These are phyloP conservation scores for Mycena rebaudengoi DNA, from an alignment of 768 basidiomycete species.

Conservation along the genomic window DNA sequence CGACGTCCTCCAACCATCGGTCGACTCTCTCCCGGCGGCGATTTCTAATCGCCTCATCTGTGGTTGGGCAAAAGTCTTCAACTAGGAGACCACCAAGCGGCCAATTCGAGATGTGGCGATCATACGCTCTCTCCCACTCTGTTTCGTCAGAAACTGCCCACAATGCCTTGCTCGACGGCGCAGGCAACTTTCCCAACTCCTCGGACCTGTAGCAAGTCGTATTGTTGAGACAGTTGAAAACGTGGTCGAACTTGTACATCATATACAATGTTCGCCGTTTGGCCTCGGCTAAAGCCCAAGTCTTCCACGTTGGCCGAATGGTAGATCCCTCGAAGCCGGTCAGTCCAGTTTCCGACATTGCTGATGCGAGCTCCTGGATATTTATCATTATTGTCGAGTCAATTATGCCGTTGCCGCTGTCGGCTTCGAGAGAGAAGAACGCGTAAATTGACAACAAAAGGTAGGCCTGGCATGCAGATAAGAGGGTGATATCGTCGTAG, in stretches of 20 bases:
- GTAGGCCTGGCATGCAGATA: slow-evolving; percentile 22
- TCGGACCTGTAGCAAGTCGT: slow-evolving; percentile 15
- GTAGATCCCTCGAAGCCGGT: background rate
- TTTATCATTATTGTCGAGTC: slow-evolving; percentile 19
- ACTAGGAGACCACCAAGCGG: background rate
- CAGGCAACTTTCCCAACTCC: slow-evolving; percentile 11
- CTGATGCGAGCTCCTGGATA: slow-evolving; percentile 18
- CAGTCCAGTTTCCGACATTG: slow-evolving; percentile 9
- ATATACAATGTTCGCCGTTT: slow-evolving; percentile 18
- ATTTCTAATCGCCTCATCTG: background rate
- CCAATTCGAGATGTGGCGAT: slow-evolving; percentile 9
- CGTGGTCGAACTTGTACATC: slow-evolving; percentile 20
- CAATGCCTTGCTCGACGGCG: background rate
- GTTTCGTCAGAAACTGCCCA: slow-evolving; percentile 8
- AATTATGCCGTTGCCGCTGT: background rate
- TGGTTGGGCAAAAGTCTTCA: slow-evolving; percentile 18
- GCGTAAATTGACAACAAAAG: slow-evolving; percentile 15
- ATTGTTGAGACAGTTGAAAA: background rate
- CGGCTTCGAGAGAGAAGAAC: slow-evolving; percentile 13
- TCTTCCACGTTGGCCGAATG: slow-evolving; percentile 1
- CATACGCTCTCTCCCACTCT: slow-evolving; percentile 10
- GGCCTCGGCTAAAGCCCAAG: slow-evolving; percentile 19
- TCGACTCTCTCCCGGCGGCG: slow-evolving; percentile 2
- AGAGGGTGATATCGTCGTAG: slow-evolving; percentile 16
- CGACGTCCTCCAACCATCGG: slow-evolving; percentile 12